A percentile compares a stretch with the other conserved stretches of the same genome.
phyloP scores from a whole-genome alignment of 2,329 filamentous ascomycete species.

The Acarospora socialis region DNA sequence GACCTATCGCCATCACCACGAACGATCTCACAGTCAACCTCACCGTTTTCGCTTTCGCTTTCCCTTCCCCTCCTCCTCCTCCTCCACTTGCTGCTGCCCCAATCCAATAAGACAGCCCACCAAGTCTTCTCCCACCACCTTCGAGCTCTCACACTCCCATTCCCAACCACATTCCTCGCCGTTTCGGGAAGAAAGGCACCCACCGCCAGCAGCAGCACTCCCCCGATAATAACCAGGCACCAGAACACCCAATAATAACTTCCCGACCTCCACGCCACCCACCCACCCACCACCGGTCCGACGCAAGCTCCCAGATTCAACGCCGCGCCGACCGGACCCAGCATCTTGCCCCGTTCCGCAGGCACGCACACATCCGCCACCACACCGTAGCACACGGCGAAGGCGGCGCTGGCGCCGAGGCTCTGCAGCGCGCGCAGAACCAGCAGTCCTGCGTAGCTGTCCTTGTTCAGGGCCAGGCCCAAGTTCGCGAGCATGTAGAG shows the following conservation, averaged over 20 bases:
- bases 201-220: slow-evolving; percentile 4
- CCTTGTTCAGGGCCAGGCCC: slow-evolving; percentile 12
- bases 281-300: slow-evolving; percentile 14
- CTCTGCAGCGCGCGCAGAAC: slow-evolving; percentile 14
- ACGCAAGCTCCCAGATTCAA: slow-evolving; percentile 14
- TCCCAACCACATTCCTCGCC: slow-evolving; percentile 13
- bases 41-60: too few relatives aligned
- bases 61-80: slow-evolving; percentile 4
- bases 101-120: too few relatives aligned
- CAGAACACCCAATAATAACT: slow-evolving; percentile 17
- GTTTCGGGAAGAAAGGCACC: slow-evolving; percentile 11
- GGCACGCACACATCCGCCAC: slow-evolving; percentile 14
- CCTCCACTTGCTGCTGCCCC: too few relatives aligned
- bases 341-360: slow-evolving; percentile 13
- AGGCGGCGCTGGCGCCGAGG: slow-evolving; percentile 13
- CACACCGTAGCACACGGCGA: slow-evolving; percentile 13
- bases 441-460: slow-evolving; percentile 11
- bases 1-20: too few relatives aligned
- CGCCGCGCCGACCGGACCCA: slow-evolving; percentile 11
- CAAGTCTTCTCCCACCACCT: too few relatives aligned
- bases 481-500: slow-evolving; percentile 13
- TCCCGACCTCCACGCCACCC: slow-evolving; percentile 12
- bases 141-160: slow-evolving; percentile 9
- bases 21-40: too few relatives aligned
- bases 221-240: slow-evolving; percentile 14